Percentiles rank a stretch among this genome's conserved stretches.
Conservation (phyloP, 169 alveolate species). For the Toxoplasma gondii region DNA sequence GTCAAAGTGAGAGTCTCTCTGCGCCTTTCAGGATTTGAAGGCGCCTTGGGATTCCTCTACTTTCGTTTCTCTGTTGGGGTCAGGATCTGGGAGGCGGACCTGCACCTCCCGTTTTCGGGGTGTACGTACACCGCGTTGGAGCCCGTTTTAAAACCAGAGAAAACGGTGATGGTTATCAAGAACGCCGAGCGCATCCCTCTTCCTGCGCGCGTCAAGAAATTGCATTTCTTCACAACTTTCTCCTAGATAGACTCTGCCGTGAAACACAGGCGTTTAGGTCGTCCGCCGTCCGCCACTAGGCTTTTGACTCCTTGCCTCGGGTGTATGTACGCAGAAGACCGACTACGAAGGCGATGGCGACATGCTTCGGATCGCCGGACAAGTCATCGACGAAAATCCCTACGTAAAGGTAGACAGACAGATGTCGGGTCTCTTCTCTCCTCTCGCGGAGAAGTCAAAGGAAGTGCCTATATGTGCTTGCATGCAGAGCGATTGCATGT, state of each 20-base stretch:
- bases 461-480: no score
- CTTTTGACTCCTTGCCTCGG: neutral
- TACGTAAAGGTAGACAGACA: slow-evolving; percentile 22
- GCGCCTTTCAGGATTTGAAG: no score
- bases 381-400: slow-evolving; percentile 39
- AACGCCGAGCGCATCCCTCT: no score
- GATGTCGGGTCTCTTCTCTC: neutral
- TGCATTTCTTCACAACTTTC: no score
- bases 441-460: neutral
- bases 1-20: neutral
- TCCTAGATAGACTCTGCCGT: no score
- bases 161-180: neutral
- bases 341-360: slow-evolving; percentile 37
- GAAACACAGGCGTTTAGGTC: no score
- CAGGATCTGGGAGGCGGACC: neutral
- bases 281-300: no score
- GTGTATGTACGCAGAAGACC: neutral
- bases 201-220: no score
- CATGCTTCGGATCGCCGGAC: slow-evolving; percentile 41
- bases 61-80: neutral
- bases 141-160: no score
- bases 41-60: neutral
- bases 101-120: no score
- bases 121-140: no score
- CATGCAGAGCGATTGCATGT: no score